Evolutionary conservation across 2,329 filamentous ascomycete genomes (phyloP).

Genomic region (Diaporthe citrichinensis): DNA sequence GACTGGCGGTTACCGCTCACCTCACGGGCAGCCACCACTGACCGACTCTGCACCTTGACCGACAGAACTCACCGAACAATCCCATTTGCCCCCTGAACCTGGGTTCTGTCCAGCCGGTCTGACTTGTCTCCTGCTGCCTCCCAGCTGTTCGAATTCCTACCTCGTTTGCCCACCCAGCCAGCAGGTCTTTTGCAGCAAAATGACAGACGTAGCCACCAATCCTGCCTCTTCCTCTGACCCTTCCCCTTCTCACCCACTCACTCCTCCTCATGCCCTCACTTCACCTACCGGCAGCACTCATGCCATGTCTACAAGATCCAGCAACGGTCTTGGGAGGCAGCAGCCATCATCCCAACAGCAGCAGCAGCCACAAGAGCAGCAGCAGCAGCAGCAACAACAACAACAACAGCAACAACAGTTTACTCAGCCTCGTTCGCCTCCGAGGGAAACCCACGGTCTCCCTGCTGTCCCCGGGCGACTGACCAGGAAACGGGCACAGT

Average conservation of each 20-base stretch:
- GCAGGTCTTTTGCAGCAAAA: constrained; percentile 40
- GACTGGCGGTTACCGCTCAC: constrained; percentile 35
- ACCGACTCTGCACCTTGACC: constrained; percentile 28
- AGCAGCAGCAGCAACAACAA: constrained; percentile 1
- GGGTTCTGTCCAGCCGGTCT: constrained; percentile 29
- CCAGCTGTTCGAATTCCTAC: constrained; percentile 12
- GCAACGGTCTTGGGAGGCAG: constrained; percentile 40
- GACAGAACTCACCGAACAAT: constrained; percentile 34
- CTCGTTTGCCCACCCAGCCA: constrained; percentile 38
- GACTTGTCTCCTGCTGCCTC: constrained; percentile 35
- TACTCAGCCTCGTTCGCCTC: constrained; percentile 6
- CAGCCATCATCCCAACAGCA: constrained; percentile 35
- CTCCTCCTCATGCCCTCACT: constrained; percentile 38
- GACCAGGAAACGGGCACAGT: constrained; percentile 60
- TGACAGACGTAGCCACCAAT: constrained; percentile 42
- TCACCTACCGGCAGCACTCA: constrained; percentile 38
- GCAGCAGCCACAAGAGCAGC: constrained; percentile 14
- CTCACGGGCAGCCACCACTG: constrained; percentile 37
- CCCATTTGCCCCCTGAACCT: constrained; percentile 31
- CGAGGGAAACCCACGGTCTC: constrained; percentile 20
- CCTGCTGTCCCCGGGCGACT: constrained; percentile 41
- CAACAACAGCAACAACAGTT: neutral
- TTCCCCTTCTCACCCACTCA: constrained; percentile 37
- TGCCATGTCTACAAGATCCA: constrained; percentile 44
- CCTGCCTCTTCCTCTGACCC: constrained; percentile 41